Evolutionary conservation across 495 filamentous ascomycete genomes (phyloP).

Genomic region (Xylaria intraflava): DNA sequence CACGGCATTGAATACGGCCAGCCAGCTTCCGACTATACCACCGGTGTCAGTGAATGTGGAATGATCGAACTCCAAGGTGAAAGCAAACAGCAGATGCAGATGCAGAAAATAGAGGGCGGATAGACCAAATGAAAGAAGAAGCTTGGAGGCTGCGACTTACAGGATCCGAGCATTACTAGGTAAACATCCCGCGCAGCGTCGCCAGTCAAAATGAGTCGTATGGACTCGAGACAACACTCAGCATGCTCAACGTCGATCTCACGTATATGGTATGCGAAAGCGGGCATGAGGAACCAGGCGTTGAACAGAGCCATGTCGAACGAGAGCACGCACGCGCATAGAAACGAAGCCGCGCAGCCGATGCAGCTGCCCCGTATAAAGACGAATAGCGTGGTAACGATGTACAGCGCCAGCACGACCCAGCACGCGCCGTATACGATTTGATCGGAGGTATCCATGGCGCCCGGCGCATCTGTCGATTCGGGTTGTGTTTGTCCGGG

Average conservation of each 20-base stretch:
- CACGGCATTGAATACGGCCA: conserved; percentile 7
- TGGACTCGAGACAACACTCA: neutral
- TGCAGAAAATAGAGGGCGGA: neutral
- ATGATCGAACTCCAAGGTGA: no score
- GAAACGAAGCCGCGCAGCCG: neutral
- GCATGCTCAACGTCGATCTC: neutral
- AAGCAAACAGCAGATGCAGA: neutral
- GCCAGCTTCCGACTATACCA: conserved; percentile 1
- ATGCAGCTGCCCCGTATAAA: neutral
- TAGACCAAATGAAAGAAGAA: neutral
- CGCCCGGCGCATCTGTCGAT: neutral
- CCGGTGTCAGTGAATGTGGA: neutral
- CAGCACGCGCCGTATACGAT: conserved; percentile 5
- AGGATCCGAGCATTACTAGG: conserved; percentile 2
- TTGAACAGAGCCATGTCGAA: conserved; percentile 3
- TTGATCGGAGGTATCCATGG: conserved; percentile 1
- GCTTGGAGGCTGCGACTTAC: neutral
- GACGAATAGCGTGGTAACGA: neutral
- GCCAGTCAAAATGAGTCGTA: neutral
- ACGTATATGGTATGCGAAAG: neutral
- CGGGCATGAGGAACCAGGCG: conserved; percentile 1
- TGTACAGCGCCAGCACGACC: conserved; percentile 1
- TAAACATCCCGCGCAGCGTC: conserved; percentile 2
- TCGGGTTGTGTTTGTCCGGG: no score
- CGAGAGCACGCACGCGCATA: conserved; percentile 1